Evolutionary conservation across 768 basidiomycete genomes (phyloP), one percentile per base, ranked within the genome.

Genomic region (Collybia mongolica): DNA sequence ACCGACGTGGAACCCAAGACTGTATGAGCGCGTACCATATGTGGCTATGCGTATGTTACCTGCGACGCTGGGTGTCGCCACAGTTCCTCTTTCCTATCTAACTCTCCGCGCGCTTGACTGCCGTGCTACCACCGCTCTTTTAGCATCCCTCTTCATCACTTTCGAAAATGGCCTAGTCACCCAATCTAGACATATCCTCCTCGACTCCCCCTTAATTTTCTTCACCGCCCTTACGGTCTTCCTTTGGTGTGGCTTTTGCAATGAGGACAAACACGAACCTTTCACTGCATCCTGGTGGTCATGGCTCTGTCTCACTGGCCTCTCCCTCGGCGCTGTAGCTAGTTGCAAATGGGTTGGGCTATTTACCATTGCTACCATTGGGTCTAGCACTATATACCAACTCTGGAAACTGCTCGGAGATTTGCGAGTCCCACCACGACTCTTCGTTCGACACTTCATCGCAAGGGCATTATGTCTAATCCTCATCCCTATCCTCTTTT

Each of bases 301-400:
- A 0, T 96, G 93, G 89, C 86, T 98, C 26, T 69, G 79, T 11
- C 76, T 98, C 36, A 89, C 91, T 2, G 97, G 97, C 24, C 73
- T 96, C 12, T 83, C 88, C 0, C 84, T 99, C 20, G 97, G 97
- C 32, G 94, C 95, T 4, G 93, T 96, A 43, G 81, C 88, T 26
- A 90, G 87, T 60, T 93, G 92, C 75, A 99, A 98, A 67, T 98
- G 96, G 97, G 96, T 98, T 37, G 97, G 97, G 8, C 74, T 99
- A 18, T 98, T 99, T 72, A 98, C 95, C 12, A 93, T 98, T 59
- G 94, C 97, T 7, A 97, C 95, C 6, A 72, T 99, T 44, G 97
- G 96, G 12, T 62, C 88, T 28, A 85, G 84, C 60, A 97, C 94
- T 2, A 60, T 98, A 28, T 72, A 79, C 44, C 96, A 94, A 60